phyloP scores from a whole-genome alignment of 768 basidiomycete species.

The Daedalea quercina region DNA sequence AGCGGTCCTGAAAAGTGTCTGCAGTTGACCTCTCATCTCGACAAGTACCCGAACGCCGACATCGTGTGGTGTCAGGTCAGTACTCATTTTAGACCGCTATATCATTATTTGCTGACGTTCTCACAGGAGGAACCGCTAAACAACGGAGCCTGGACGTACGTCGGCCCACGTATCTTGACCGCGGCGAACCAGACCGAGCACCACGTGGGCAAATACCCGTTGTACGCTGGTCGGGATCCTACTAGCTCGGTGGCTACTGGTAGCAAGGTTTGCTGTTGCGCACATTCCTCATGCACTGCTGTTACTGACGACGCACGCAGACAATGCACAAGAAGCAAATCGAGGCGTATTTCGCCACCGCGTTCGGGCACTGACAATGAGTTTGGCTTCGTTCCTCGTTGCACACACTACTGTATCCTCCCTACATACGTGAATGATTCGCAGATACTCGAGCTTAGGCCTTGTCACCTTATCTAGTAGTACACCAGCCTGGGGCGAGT shows the following conservation, averaged over 20 bases:
- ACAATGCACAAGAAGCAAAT: slow-evolving; percentile 88
- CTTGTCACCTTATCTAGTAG: no score
- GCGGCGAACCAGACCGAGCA: slow-evolving; percentile 87
- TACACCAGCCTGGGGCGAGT: no score
- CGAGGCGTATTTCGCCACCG: slow-evolving; percentile 58
- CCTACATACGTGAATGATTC: no score
- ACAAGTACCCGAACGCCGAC: slow-evolving; percentile 94
- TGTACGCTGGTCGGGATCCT: slow-evolving; percentile 89
- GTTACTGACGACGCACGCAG: slow-evolving; percentile 27
- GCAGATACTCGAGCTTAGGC: no score
- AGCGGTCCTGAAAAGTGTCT: slow-evolving; percentile 10
- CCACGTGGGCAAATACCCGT: slow-evolving; percentile 87
- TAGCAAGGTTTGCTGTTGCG: slow-evolving; percentile 58
- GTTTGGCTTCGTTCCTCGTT: neutral
- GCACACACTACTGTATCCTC: neutral
- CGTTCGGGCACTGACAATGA: slow-evolving; percentile 36
- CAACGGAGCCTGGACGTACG: slow-evolving; percentile 96
- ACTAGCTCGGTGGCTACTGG: slow-evolving; percentile 90
- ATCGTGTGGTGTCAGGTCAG: slow-evolving; percentile 85
- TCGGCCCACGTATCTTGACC: slow-evolving; percentile 89
- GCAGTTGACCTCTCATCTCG: slow-evolving; percentile 87
- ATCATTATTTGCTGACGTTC: neutral
- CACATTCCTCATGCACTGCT: slow-evolving; percentile 11
- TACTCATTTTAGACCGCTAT: neutral
- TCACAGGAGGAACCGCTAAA: slow-evolving; percentile 88